phyloP scores from a whole-genome alignment of 2,329 filamentous ascomycete genomes.

The Trichoderma cornu-damae region DNA sequence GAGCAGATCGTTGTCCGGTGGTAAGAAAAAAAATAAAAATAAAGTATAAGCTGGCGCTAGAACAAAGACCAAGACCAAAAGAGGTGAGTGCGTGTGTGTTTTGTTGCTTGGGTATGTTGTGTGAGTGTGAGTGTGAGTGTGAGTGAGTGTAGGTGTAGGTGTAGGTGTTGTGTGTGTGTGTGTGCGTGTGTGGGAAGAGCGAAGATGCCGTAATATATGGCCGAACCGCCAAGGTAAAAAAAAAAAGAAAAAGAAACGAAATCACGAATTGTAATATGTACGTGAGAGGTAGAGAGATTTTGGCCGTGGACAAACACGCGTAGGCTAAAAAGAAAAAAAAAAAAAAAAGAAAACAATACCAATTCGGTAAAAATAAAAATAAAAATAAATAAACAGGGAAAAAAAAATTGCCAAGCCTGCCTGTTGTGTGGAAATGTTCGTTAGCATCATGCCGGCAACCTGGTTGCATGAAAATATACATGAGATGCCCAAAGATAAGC shows the following conservation, averaged over 20 bases:
- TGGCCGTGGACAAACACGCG: too few relatives aligned
- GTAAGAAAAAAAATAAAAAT: not conserved
- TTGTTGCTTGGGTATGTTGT: too few relatives aligned
- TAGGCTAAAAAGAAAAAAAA: too few relatives aligned
- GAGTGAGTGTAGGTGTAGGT: not conserved
- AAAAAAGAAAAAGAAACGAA: too few relatives aligned
- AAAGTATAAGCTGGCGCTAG: not conserved
- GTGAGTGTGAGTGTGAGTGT: not conserved
- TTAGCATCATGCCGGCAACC: constrained; percentile 13
- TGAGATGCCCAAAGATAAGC: constrained; percentile 7
- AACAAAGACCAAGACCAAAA: not conserved
- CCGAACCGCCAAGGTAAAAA: not conserved
- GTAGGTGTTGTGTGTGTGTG: not conserved
- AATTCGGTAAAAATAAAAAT: not conserved
- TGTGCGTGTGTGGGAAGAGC: not conserved
- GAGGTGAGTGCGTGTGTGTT: too few relatives aligned
- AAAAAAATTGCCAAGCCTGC: not conserved
- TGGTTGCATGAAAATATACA: not conserved
- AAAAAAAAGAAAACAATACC: too few relatives aligned
- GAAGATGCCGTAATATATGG: constrained; percentile 14
- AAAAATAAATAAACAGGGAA: not conserved
- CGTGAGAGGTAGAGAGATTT: too few relatives aligned
- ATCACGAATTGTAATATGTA: too few relatives aligned
- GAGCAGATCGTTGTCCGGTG: constrained; percentile 2
- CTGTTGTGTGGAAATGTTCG: not conserved